These are phyloP conservation scores for Saccharomyces hybrid DNA, from an alignment of 1,139 yeast genomes.

Conservation along the genomic window DNA sequence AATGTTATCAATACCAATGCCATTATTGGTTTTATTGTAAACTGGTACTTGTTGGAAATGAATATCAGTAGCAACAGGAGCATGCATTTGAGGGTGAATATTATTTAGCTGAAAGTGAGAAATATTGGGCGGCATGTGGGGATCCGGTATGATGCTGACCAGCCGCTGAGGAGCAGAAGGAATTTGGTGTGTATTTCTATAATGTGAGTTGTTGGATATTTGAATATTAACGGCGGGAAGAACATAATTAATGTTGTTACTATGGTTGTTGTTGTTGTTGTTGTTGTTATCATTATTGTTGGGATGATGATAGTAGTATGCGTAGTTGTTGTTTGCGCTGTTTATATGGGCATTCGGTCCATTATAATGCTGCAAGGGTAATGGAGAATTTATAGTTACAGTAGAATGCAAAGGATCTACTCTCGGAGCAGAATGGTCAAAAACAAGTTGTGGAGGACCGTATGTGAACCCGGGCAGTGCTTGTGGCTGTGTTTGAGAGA, in stretches of 20 bases:
- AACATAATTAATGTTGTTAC: background rate
- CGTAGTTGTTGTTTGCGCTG: background rate
- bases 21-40: background rate
- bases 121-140: background rate
- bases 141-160: background rate
- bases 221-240: background rate
- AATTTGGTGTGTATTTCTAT: background rate
- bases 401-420: background rate
- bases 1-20: background rate
- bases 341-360: background rate
- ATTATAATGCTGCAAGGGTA: background rate
- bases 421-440: background rate
- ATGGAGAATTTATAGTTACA: background rate
- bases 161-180: background rate
- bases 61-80: background rate
- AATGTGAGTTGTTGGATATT: background rate
- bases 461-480: background rate
- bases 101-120: background rate
- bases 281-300: background rate
- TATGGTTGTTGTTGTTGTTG: background rate
- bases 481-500: background rate
- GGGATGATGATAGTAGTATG: background rate
- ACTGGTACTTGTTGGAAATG: background rate
- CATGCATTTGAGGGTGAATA: background rate
- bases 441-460: background rate